phyloP scores from a whole-genome alignment of 805 yeast species.

The Wickerhamomyces bovis region DNA sequence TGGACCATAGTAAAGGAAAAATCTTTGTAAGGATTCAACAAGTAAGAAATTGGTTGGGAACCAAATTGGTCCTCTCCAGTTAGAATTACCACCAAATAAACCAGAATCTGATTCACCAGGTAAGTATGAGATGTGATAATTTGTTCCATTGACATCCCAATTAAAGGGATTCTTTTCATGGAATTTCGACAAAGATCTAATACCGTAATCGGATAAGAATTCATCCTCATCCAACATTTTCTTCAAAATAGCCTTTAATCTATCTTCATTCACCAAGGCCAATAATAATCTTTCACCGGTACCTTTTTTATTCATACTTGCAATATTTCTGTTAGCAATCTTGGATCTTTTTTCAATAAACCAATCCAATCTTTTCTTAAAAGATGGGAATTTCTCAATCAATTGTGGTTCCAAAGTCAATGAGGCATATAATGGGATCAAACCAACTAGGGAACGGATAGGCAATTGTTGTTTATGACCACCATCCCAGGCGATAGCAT shows the following conservation, averaged over 20 bases:
- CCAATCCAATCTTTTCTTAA: conserved; percentile 81
- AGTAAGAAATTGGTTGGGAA: conserved; percentile 84
- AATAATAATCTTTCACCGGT: conserved; percentile 75
- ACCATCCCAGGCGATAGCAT: conserved; percentile 79
- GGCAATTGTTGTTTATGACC: conserved; percentile 66
- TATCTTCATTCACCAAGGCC: conserved; percentile 74
- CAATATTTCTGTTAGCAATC: conserved; percentile 76
- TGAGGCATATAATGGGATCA: conserved; percentile 86
- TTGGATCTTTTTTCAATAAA: conserved; percentile 63
- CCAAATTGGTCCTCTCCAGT: conserved; percentile 98
- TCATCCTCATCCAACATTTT: conserved; percentile 83
- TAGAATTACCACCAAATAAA: conserved; percentile 93
- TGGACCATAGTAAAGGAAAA: conserved; percentile 83
- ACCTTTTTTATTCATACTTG: conserved; percentile 71
- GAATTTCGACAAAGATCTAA: conserved; percentile 80
- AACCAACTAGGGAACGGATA: conserved; percentile 83
- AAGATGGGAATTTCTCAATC: conserved; percentile 70
- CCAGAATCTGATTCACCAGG: conserved; percentile 92
- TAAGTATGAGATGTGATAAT: conserved; percentile 64
- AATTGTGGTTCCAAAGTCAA: conserved; percentile 83
- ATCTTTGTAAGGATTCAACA: conserved; percentile 82
- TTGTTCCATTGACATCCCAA: conserved; percentile 75
- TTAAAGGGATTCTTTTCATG: conserved; percentile 81
- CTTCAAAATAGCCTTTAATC: conserved; percentile 67
- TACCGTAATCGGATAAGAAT: conserved; percentile 78